Conservation (phyloP, 495 filamentous ascomycete genomes). For the Aspergillus affinis region DNA sequence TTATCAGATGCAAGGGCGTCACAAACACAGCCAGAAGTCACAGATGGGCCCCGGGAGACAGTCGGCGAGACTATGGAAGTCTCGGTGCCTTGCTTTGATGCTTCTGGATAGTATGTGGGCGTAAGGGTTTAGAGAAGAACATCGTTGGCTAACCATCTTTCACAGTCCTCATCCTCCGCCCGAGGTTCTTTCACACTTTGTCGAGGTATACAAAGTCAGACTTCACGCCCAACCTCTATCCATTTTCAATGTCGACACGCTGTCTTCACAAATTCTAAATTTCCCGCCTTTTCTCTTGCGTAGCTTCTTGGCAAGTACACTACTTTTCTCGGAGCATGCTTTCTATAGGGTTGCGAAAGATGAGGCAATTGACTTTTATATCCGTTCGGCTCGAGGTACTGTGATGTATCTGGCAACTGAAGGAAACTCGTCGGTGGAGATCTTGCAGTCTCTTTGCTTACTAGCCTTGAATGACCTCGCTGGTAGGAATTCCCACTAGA, state of each 20-base stretch:
- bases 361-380: constrained; percentile 9
- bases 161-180: constrained; percentile 2
- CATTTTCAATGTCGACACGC: constrained; percentile 4
- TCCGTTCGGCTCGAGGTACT: constrained; percentile 5
- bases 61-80: not conserved
- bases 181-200: not conserved
- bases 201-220: constrained; percentile 5
- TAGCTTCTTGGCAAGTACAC: constrained; percentile 8
- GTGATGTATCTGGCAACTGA: constrained; percentile 6
- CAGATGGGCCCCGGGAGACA: not conserved
- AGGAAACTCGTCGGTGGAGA: not conserved
- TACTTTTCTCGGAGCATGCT: constrained; percentile 4
- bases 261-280: not conserved
- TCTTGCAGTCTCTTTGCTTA: constrained; percentile 11
- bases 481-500: not conserved
- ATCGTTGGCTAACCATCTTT: not conserved
- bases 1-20: not conserved
- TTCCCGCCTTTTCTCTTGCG: constrained; percentile 5
- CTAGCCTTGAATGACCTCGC: constrained; percentile 6
- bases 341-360: not conserved
- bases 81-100: not conserved
- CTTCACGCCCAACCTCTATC: constrained; percentile 11
- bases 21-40: not conserved
- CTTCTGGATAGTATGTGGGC: not conserved
- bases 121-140: not conserved